phyloP scores from a whole-genome alignment of 2,329 filamentous ascomycete genomes.

The Aspergillus japonicus region DNA sequence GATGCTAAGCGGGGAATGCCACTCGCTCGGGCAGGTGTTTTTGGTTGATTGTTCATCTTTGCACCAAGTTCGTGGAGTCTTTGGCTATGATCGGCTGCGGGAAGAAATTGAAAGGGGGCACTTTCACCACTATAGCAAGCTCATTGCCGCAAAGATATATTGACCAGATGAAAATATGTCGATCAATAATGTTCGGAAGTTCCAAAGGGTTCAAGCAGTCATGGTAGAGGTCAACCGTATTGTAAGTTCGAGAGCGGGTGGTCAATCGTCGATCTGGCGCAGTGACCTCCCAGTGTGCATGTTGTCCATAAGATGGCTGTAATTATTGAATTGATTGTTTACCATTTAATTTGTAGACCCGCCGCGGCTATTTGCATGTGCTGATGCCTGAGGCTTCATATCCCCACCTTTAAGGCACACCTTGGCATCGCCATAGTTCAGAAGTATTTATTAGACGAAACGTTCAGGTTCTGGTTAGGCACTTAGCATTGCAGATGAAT shows the following conservation, averaged over 20 bases:
- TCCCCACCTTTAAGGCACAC: neutral
- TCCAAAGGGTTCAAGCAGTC: neutral
- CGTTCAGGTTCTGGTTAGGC: too few relatives aligned
- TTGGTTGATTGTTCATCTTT: conserved; percentile 38
- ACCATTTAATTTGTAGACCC: neutral
- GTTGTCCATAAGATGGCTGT: neutral
- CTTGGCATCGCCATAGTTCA: neutral
- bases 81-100: neutral
- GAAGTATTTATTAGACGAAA: neutral
- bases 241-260: neutral
- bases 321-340: neutral
- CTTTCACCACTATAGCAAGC: neutral
- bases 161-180: neutral
- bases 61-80: neutral
- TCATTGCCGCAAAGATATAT: neutral
- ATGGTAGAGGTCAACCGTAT: neutral
- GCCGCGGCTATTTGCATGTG: neutral
- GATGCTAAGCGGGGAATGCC: conserved; percentile 53
- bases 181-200: neutral
- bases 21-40: conserved; percentile 31
- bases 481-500: too few relatives aligned
- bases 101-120: neutral
- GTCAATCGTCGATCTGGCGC: neutral
- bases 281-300: neutral
- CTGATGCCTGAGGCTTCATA: neutral